Base-by-base conservation (phyloP, 2,329 filamentous ascomycete species). In the Alternaria angustiovoidea region DNA sequence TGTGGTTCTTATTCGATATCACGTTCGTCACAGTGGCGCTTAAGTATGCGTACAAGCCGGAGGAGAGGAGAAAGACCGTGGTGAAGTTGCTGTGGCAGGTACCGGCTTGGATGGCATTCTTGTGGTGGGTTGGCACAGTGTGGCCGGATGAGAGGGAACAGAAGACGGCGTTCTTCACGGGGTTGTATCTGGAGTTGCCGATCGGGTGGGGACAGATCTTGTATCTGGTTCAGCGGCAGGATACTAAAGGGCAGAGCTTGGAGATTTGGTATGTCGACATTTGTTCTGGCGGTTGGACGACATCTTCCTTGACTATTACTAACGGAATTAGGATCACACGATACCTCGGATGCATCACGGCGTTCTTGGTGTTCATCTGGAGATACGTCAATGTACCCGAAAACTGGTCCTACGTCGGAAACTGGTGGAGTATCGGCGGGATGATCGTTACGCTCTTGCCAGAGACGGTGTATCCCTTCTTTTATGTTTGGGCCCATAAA, bases 111-210 rank as follows among this genome's bases (percentile, higher is more conserved):
- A 64, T 79, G 26, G 70, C n/a, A 1, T 66, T 76, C 22, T 59
- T 80, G 39, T 73, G 71, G 61, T 57, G 53, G 24, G 44, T 72
- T 11, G 74, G 74, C 12, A 57, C 51, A 32, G 39, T 63, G 24
- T 81, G 71, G 68, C 76, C 76, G 2, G 78, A 80, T 62, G 78
- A 80, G 62, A 69, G 78, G 22, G 76, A 80, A 64, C 78, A 80
- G 51, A 57, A 79, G 24, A 80, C 78, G 4, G 79, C 78, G 20
- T 81, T 78, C 56, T 80, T 77, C 74, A 80, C 77, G 16, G 78
- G 78, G 0, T 46, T 77, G 34, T 65, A 76, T 49, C 54, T 81
- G 28, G 74, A 80, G 52, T 64, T 79, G 46, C 78, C 78, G 6
- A 80, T 80, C 56, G 74, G 76, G 14, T 79, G 75, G 75, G 78